phyloP scores from a whole-genome alignment of 176 grass and related monocot species.

The Dendrocalamus sinicus region DNA sequence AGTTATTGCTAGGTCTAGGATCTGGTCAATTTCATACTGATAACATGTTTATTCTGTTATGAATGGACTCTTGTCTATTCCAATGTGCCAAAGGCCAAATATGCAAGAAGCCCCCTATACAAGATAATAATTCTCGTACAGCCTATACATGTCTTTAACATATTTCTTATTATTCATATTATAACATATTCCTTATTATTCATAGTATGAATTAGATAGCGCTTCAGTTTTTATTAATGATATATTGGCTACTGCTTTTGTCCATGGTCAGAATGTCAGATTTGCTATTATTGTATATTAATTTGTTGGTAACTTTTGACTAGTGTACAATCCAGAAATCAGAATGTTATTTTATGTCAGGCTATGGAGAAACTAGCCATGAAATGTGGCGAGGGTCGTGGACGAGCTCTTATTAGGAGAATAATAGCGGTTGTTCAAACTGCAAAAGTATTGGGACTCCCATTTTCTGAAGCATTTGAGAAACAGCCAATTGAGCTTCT shows the following conservation, averaged over 20 bases:
- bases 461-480: slow-evolving; percentile 87
- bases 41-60: not conserved
- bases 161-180: no score
- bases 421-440: slow-evolving; percentile 78
- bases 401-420: slow-evolving; percentile 81
- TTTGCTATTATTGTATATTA: slow-evolving; percentile 10
- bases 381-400: slow-evolving; percentile 79
- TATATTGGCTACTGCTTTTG: slow-evolving; percentile 24
- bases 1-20: slow-evolving; percentile 2
- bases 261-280: slow-evolving; percentile 5
- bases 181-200: not conserved
- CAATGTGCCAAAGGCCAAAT: no score
- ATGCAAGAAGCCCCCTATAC: no score
- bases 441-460: slow-evolving; percentile 76
- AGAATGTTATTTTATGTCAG: slow-evolving; percentile 51
- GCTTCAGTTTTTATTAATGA: not conserved
- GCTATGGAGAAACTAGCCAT: slow-evolving; percentile 75
- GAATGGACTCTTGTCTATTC: no score
- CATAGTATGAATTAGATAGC: not conserved
- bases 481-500: slow-evolving; percentile 90
- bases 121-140: no score
- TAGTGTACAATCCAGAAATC: slow-evolving; percentile 25
- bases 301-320: slow-evolving; percentile 24
- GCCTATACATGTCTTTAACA: no score
- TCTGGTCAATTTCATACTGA: slow-evolving; percentile 6